Evolutionary conservation across 306 rosid species (phyloP).

Genomic region (Casuarina equisetifolia): DNA sequence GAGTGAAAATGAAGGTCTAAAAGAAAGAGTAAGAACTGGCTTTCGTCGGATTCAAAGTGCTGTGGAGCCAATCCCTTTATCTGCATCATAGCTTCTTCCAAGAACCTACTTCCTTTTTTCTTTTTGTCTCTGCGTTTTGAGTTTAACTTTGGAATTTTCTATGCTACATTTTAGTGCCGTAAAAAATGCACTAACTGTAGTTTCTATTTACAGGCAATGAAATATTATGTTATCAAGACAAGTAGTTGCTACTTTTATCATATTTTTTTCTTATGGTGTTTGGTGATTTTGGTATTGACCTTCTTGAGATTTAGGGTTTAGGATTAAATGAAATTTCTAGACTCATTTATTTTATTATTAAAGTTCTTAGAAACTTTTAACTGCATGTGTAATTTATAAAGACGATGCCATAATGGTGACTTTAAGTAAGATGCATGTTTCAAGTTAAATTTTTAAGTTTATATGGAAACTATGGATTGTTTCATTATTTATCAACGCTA

Average conservation of each 20-base stretch:
- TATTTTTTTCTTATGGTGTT: not conserved
- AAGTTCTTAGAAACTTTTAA: too few relatives aligned
- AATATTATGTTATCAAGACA: not conserved
- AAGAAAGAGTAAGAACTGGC: slow-evolving; percentile 73
- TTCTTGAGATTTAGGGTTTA: too few relatives aligned
- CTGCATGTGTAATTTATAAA: too few relatives aligned
- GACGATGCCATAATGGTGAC: too few relatives aligned
- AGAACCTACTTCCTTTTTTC: not conserved
- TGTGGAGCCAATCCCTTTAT: slow-evolving; percentile 76
- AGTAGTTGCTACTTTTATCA: not conserved
- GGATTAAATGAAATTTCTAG: too few relatives aligned
- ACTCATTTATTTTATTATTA: too few relatives aligned
- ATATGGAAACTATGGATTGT: too few relatives aligned
- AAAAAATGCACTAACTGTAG: not conserved
- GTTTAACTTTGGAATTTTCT: not conserved
- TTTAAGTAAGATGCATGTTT: too few relatives aligned
- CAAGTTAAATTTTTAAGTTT: too few relatives aligned
- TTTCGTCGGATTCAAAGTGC: slow-evolving; percentile 70
- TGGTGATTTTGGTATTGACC: too few relatives aligned
- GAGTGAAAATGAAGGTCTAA: slow-evolving; percentile 90
- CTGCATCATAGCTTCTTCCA: slow-evolving; percentile 38
- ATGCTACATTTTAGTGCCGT: not conserved
- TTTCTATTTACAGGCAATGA: not conserved
- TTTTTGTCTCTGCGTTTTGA: not conserved
- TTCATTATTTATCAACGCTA: too few relatives aligned